Conservation (phyloP, 306 rosid species). For the Begonia fuchsioides region DNA sequence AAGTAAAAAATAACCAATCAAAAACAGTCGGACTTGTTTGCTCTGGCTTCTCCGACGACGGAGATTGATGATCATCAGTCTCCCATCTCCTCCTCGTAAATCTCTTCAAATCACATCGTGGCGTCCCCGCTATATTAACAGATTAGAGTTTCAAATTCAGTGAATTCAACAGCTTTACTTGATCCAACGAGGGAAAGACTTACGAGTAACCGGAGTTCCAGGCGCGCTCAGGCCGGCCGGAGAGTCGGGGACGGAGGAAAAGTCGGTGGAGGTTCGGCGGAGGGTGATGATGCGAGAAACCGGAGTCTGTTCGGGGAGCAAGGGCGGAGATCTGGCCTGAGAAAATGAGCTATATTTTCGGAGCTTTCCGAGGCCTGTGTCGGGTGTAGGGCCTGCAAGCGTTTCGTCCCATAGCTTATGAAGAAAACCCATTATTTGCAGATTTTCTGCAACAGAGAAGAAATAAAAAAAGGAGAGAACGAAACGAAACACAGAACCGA, state of each 20-base stretch:
- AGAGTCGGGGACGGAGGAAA: conserved; percentile 14
- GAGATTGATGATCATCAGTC: conserved; percentile 4
- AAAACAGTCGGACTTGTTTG: conserved; percentile 33
- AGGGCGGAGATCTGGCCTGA: conserved; percentile 10
- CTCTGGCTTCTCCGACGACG: conserved; percentile 15
- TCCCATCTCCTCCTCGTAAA: conserved; percentile 42
- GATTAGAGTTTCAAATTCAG: background rate
- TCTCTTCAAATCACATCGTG: conserved; percentile 33
- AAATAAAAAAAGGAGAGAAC: too few species aligned
- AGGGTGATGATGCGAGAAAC: conserved; percentile 63
- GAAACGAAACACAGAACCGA: too few species aligned
- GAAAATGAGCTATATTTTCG: conserved; percentile 53
- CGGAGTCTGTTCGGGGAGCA: conserved; percentile 13
- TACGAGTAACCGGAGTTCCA: conserved; percentile 50
- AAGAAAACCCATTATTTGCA: conserved; percentile 59
- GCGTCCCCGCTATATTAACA: conserved; percentile 39
- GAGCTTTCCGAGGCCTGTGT: conserved; percentile 73
- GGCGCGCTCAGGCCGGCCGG: conserved; percentile 52
- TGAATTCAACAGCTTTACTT: background rate
- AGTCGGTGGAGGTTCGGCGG: conserved; percentile 17
- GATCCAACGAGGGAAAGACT: background rate
- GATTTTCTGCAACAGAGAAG: too few species aligned
- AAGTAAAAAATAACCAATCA: conserved; percentile 28
- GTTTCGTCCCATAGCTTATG: conserved; percentile 96
- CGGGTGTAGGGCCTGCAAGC: conserved; percentile 86